Evolutionary conservation across 768 basidiomycete species (phyloP), one percentile per base, ranked within the genome.

Genomic region (Termitomyces sp.): DNA sequence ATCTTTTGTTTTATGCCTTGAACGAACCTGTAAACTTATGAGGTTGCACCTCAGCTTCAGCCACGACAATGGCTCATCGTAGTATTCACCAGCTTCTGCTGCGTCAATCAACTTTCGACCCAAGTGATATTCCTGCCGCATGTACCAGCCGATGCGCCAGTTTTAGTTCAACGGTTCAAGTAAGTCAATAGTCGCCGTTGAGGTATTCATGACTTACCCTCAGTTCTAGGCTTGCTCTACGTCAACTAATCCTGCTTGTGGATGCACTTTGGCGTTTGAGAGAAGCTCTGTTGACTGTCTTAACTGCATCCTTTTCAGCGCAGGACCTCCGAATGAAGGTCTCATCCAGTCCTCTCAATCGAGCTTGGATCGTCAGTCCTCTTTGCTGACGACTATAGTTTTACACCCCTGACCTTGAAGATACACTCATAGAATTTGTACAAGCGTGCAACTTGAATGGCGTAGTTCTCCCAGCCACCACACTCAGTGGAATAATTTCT

Each of bases 31-130:
- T n/a, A 26, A 56, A 2, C n/a, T 14, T 37, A 15, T 37, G 14
- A 37, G 1, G 26, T 17, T 3, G 12, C 6, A 14, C 10, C 59
- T 15, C 8, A 61, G 46, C 52, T 19, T 52, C 44, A 26, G 60
- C 59, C n/a, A 28, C 56, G 33, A 35, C 40, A 15, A 10, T 49
- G 11, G 35, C 19, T 45, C 38, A 52, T 48, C 56, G 50, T 9
- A 59, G 17, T 44, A 50, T 57, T 17, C 59, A 57, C 42, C 53
- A 58, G 37, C 54, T 62, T 19, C 35, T 60, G 10, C 15, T 47
- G 10, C 58, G 61, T 19, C 61, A 62, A 31, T 28, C 54, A 14
- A 28, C 7, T 9, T 43, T 62, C 1, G 59, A 62, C 31, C 61
- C 61, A 3, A n/a, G n/a, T n/a, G n/a, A n/a, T n/a, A n/a, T n/a